phyloP scores from a whole-genome alignment of 257 asterid genomes.

The Scutellaria baicalensis region DNA sequence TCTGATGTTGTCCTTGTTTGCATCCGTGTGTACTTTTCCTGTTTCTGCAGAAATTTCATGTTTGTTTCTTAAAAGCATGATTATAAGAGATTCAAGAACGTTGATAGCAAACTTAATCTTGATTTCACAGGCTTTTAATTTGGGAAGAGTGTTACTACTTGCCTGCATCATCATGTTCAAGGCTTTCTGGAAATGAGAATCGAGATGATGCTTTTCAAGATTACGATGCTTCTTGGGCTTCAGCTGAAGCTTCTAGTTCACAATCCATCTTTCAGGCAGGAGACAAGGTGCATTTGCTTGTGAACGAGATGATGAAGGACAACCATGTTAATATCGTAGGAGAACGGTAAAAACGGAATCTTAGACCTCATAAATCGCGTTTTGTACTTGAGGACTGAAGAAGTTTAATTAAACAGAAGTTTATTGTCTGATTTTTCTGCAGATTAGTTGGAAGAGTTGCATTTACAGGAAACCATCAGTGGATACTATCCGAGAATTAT shows the following conservation, averaged over 20 bases:
- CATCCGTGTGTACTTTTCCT: constrained; percentile 25
- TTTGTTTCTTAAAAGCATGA: constrained; percentile 13
- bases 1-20: constrained; percentile 41
- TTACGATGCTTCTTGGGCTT: constrained; percentile 33
- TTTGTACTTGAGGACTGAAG: background rate
- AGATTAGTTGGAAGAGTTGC: constrained; percentile 88
- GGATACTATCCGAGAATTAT: constrained; percentile 53
- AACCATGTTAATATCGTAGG: constrained; percentile 67
- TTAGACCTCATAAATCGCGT: background rate
- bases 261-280: constrained; percentile 26
- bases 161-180: constrained; percentile 23
- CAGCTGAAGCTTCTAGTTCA: constrained; percentile 29
- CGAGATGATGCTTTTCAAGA: constrained; percentile 19
- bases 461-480: constrained; percentile 71
- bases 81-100: background rate
- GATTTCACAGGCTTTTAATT: constrained; percentile 64
- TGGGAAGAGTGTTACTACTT: constrained; percentile 90
- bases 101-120: constrained; percentile 9
- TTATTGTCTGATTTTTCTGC: constrained; percentile 16
- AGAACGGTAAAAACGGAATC: constrained; percentile 55
- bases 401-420: background rate
- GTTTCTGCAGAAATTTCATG: constrained; percentile 15
- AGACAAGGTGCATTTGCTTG: constrained; percentile 53
- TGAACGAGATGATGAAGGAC: constrained; percentile 87
- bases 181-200: constrained; percentile 22